Evolutionary conservation across 2,329 filamentous ascomycete genomes (phyloP), one percentile per base, ranked within the genome.

Genomic region (Thielaviopsis punctulata): DNA sequence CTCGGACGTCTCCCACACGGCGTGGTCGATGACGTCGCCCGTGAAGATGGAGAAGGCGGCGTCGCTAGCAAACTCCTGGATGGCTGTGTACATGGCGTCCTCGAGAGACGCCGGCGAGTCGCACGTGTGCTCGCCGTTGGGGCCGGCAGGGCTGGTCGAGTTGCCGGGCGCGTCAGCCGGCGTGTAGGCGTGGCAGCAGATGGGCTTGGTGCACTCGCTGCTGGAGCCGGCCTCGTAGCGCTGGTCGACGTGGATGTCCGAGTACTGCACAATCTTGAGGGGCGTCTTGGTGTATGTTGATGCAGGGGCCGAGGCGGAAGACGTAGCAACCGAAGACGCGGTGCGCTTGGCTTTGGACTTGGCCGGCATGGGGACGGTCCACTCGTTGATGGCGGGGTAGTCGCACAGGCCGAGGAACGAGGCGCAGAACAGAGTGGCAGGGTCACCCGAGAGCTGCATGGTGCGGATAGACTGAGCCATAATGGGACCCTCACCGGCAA

Each of bases 191-290:
- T 69, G 69, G 62, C 77, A 80, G 62, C 77, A 80, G 52, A 79
- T 75, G 1, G 73, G 74, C 60, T 77, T 76, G 24, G 68, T 68
- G 62, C 77, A 80, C 55, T 76, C 67, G 21, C 71, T 68, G 58
- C 68, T 77, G 6, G 73, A 66, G 0, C 76, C 77, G 2, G 68
- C 62, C 22, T 68, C 67, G 59, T 80, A 80, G 10, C 69, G 65
- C 5, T 69, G 70, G 56, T 80, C 76, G 51, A 80, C 64, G 54
- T 80, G 77, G 43, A 77, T 75, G 56, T 80, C 77, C 12, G 73
- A 77, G 60, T 75, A 74, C 58, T 80, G 77, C 22, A 78, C 73
- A 4, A 80, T 65, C 57, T 73, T 70, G 56, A 78, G 59, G 5
- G 74, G 71, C 4, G 63, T 58, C 59, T 69, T 61, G 2, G 51